A percentile compares a stretch with the other conserved stretches of the same genome.
phyloP scores from a whole-genome alignment of 192 early-diverging fungal genomes.

The Gaertneriomyces semiglobifer region DNA sequence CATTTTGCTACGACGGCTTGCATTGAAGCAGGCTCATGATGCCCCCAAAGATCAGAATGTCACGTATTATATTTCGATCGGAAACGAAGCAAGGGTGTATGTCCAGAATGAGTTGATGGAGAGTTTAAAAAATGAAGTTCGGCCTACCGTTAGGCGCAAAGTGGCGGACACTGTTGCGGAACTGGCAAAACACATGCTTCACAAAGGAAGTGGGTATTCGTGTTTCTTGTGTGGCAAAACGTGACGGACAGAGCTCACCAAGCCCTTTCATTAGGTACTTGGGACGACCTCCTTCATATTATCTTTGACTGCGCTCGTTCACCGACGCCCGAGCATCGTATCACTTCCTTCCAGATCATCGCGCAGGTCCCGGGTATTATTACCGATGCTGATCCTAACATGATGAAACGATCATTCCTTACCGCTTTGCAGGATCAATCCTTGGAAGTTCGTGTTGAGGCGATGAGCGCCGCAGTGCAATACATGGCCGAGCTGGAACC shows the following conservation, averaged over 20 bases:
- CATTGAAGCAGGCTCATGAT: conserved; percentile 36
- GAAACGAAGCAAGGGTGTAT: conserved; percentile 57
- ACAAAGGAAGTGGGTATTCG: conserved; percentile 29
- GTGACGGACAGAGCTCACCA: not conserved
- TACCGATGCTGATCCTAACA: conserved; percentile 63
- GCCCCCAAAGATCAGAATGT: conserved; percentile 50
- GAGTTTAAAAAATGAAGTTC: conserved; percentile 73
- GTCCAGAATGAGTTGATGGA: conserved; percentile 76
- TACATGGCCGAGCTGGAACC: conserved; percentile 71
- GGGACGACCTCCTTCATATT: conserved; percentile 77
- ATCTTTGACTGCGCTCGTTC: conserved; percentile 82
- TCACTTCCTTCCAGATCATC: conserved; percentile 89
- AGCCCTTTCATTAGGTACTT: conserved; percentile 50
- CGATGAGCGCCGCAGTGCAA: conserved; percentile 56
- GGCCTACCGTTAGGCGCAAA: conserved; percentile 78
- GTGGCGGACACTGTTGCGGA: conserved; percentile 92
- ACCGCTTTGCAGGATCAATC: conserved; percentile 59
- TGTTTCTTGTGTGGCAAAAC: not conserved
- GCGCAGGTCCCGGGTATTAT: conserved; percentile 76
- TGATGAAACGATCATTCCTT: conserved; percentile 69
- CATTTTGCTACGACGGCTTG: conserved; percentile 67
- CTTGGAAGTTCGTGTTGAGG: conserved; percentile 37
- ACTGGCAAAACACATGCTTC: conserved; percentile 57
- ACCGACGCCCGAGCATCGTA: conserved; percentile 68
- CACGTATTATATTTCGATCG: conserved; percentile 72